Evolutionary conservation across 2,329 filamentous ascomycete genomes (phyloP), one percentile per base, ranked within the genome.

Genomic region (Clarireedia paspali): DNA sequence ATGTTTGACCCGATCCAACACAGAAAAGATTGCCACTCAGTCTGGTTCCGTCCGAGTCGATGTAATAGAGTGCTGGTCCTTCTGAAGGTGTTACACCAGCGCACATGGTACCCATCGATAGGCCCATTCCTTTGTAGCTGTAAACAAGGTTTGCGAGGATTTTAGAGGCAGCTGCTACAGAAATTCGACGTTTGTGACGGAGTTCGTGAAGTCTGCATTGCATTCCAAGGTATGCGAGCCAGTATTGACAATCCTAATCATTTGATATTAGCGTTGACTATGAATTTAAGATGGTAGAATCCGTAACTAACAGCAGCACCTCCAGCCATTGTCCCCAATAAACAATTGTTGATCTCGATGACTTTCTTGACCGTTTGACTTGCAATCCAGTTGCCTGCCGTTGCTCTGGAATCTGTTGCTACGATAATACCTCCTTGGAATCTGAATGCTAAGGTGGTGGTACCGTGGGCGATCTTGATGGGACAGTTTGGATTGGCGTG

Each of bases 341-440:
- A 81, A 74, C 87, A 88, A 74, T 81, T 89, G 79, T 96, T 96
- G 80, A 96, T 96, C 81, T 96, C 91, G 70, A 99, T 97, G 66
- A 99, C 94, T 82, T 99, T 99, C 85, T 99, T 99, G 70, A 99
- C 94, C 53, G 94, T 99, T 81, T 99, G 94, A 76, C 89, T 95
- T 64, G 94, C 94, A 75, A 99, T 99, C 94, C 94, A 99, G 82
- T 94, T 95, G 69, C 94, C 94, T 30, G 94, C 92, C 48, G 94
- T 96, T 59, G 94, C 94, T 76, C 94, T 85, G 59, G 94, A 99
- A 77, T 99, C 94, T 58, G 94, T 99, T 54, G 92, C 92, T 52
- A 99, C 92, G 70, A 99, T 95, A 75, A 99, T 97, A 71, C 94
- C 94, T 68, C 91, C 91, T 77, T 97, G 85, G 81, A 97, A 99